These are phyloP conservation scores for Leccinum pellstonianum DNA, from an alignment of 768 basidiomycete genomes.

Conservation along the genomic window DNA sequence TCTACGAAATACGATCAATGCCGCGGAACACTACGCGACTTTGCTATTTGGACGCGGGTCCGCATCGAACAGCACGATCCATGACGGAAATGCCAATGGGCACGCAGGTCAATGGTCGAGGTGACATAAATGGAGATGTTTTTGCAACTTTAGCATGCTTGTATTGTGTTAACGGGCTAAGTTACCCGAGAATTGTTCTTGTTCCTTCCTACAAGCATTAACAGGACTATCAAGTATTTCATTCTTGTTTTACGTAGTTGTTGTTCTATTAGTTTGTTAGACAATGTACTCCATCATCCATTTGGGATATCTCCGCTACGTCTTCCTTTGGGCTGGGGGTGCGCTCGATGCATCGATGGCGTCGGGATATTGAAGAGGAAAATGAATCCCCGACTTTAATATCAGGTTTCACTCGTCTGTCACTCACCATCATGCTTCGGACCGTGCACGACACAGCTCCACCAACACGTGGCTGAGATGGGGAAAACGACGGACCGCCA, in stretches of 20 bases:
- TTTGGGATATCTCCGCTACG: slow-evolving; percentile 32
- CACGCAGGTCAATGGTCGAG: slow-evolving; percentile 20
- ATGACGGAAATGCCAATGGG: slow-evolving; percentile 25
- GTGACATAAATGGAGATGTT: slow-evolving; percentile 18
- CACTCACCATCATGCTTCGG: no score
- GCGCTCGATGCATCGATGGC: neutral
- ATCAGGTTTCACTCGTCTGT: no score
- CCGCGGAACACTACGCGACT: slow-evolving; percentile 69
- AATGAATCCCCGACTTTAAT: no score
- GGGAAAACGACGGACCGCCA: slow-evolving; percentile 43
- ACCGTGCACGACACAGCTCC: no score
- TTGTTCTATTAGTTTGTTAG: slow-evolving; percentile 26
- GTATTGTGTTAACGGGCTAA: slow-evolving; percentile 10
- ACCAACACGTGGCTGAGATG: no score
- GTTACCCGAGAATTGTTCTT: slow-evolving; percentile 7
- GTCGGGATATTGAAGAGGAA: no score
- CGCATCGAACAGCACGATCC: slow-evolving; percentile 21
- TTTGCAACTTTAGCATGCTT: slow-evolving; percentile 2
- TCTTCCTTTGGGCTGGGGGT: neutral
- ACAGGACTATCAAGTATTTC: slow-evolving; percentile 13
- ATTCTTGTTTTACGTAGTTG: slow-evolving; percentile 17
- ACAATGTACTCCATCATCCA: slow-evolving; percentile 12
- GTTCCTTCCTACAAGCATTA: slow-evolving; percentile 6
- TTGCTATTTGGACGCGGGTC: slow-evolving; percentile 61
- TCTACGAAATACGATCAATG: slow-evolving; percentile 63